Conservation (phyloP, 768 basidiomycete genomes). For the Lentinus tigrinus region DNA sequence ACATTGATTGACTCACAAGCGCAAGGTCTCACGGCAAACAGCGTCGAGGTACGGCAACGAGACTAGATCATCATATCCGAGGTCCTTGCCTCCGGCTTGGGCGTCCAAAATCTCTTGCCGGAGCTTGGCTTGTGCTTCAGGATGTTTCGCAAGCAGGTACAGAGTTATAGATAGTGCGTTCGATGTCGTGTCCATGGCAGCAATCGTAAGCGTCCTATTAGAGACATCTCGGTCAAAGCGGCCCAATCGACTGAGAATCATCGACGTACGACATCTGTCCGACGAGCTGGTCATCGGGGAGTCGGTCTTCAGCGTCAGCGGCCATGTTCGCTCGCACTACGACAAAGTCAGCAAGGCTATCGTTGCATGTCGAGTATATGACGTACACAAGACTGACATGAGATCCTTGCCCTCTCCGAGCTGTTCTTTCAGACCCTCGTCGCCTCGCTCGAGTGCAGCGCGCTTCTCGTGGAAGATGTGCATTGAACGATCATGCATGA, state of each 20-base stretch:
- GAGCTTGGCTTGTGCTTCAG: conserved; percentile 23
- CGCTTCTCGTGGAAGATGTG: conserved; percentile 21
- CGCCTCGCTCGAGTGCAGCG: conserved; percentile 15
- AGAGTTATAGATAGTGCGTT: conserved; percentile 24
- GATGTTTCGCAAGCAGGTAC: conserved; percentile 21
- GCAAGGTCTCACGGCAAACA: conserved; percentile 23
- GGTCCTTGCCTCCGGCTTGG: conserved; percentile 8
- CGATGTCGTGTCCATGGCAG: conserved; percentile 27
- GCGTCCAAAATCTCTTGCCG: conserved; percentile 23
- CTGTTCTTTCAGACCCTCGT: conserved; percentile 18
- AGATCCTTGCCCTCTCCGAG: conserved; percentile 28
- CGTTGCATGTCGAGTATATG: not conserved
- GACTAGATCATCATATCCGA: conserved; percentile 26
- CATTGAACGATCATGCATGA: conserved; percentile 15
- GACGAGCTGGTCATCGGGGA: conserved; percentile 21
- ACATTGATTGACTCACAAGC: conserved; percentile 18
- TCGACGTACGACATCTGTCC: conserved; percentile 21
- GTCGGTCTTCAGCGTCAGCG: conserved; percentile 14
- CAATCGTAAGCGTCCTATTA: conserved; percentile 18
- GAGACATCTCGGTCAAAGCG: not conserved
- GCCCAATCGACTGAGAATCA: not conserved
- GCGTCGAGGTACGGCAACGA: conserved; percentile 30
- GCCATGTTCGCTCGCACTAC: conserved; percentile 22
- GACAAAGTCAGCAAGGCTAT: not conserved
- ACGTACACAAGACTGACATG: conserved; percentile 27